Conservation (phyloP, 2,329 filamentous ascomycete species). For the Verticillium nonalfalfae region DNA sequence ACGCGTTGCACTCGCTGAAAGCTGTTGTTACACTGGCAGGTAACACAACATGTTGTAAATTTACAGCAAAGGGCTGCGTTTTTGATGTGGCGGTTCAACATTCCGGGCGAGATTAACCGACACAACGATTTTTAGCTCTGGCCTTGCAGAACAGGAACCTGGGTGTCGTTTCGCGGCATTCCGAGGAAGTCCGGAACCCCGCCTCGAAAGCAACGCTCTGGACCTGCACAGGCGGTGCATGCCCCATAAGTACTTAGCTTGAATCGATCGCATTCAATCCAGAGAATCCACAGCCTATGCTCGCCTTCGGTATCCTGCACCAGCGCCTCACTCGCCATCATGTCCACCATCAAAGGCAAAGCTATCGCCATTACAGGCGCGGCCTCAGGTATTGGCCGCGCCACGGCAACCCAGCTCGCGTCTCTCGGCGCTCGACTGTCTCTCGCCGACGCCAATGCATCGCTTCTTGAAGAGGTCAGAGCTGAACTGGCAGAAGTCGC, state of each 20-base stretch:
- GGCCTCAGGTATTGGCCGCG: slow-evolving; percentile 41
- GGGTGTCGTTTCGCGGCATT: neutral
- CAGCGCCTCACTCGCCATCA: neutral
- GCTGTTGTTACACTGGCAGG: too few species aligned
- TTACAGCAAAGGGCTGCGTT: too few species aligned
- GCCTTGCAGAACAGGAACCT: neutral
- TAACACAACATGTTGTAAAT: neutral
- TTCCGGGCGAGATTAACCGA: neutral
- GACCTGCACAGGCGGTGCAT: too few species aligned
- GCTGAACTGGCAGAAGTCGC: slow-evolving; percentile 1
- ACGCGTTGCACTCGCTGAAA: too few species aligned
- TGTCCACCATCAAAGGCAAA: slow-evolving; percentile 20
- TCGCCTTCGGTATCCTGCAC: neutral
- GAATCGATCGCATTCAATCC: too few species aligned
- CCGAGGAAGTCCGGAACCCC: neutral
- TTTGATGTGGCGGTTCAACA: neutral
- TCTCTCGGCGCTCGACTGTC: slow-evolving; percentile 36
- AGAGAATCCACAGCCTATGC: too few species aligned
- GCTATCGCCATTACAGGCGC: slow-evolving; percentile 43
- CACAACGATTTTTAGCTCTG: neutral
- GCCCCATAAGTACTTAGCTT: too few species aligned
- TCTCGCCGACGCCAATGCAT: slow-evolving; percentile 36
- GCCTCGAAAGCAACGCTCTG: neutral
- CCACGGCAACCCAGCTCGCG: slow-evolving; percentile 35
- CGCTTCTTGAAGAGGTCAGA: slow-evolving; percentile 17